Conservation (phyloP, 2,329 filamentous ascomycete genomes). For the Nakataea oryzae region DNA sequence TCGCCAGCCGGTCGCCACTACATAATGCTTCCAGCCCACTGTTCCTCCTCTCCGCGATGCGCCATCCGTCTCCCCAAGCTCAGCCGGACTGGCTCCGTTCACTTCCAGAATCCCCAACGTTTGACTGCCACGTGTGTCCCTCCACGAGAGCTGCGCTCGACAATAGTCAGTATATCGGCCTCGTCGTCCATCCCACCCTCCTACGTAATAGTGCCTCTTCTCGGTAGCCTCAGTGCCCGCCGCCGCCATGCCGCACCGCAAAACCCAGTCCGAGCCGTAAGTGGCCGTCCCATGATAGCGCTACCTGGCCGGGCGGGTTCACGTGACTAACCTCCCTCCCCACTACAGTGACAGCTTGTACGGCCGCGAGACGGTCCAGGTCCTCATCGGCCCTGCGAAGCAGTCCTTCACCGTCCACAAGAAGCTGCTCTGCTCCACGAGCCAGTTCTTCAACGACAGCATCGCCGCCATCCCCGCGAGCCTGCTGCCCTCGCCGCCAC, state of each 20-base stretch:
- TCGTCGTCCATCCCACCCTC: too few relatives aligned
- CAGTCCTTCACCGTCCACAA: conserved; percentile 19
- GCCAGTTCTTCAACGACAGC: conserved; percentile 36
- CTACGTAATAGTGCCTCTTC: background rate
- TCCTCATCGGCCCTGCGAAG: conserved; percentile 18
- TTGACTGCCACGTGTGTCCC: background rate
- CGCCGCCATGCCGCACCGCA: conserved; percentile 1
- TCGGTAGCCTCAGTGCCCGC: background rate
- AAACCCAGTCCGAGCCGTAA: conserved; percentile 1
- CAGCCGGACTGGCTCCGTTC: background rate
- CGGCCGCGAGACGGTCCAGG: conserved; percentile 14
- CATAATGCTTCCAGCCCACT: background rate
- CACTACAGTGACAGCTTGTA: conserved; percentile 2
- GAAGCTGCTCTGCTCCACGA: conserved; percentile 33
- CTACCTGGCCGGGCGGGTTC: background rate
- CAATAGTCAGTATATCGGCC: background rate
- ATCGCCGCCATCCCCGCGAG: conserved; percentile 24
- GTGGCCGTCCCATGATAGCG: background rate
- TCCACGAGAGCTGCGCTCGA: background rate
- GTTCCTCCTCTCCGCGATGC: background rate
- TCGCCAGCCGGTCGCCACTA: too few relatives aligned
- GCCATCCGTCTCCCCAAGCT: background rate
- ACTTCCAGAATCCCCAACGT: background rate
- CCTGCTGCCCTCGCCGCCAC: conserved; percentile 7
- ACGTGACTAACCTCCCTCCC: background rate